phyloP scores from a whole-genome alignment of 306 rosid genomes.

The Senna tora region DNA sequence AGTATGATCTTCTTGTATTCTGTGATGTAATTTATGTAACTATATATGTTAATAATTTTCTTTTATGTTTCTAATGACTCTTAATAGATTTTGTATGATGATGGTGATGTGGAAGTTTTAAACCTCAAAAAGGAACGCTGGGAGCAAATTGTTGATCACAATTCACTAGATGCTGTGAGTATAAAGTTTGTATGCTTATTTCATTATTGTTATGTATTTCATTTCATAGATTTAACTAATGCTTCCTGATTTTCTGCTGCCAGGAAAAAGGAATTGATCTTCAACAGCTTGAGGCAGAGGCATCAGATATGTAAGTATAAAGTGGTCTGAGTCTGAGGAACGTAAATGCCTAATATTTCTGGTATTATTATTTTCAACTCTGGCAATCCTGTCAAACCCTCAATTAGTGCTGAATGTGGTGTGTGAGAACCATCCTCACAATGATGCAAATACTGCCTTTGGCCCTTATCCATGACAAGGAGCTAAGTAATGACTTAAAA shows the following conservation, averaged over 20 bases:
- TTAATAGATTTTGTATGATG: conserved; percentile 60
- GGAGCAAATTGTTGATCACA: conserved; percentile 43
- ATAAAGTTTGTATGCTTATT: conserved; percentile 15
- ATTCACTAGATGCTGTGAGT: conserved; percentile 49
- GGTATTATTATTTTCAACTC: not conserved
- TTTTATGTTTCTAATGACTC: conserved; percentile 19
- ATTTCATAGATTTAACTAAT: conserved; percentile 7
- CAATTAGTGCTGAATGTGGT: not conserved
- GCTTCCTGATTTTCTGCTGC: conserved; percentile 28
- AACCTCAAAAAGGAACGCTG: conserved; percentile 65
- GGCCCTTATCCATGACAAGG: not conserved
- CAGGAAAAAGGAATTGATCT: conserved; percentile 54
- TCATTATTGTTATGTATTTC: not conserved
- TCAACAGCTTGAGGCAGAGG: conserved; percentile 42
- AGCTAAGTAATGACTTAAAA: not conserved
- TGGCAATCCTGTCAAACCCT: not conserved
- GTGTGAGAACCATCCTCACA: not conserved
- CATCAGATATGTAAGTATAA: conserved; percentile 56
- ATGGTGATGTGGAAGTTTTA: conserved; percentile 64
- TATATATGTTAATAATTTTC: not conserved
- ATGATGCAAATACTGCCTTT: conserved; percentile 14
- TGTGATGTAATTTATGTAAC: not conserved
- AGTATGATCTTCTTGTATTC: not conserved
- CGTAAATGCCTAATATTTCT: conserved; percentile 19
- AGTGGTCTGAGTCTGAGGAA: not conserved